Evolutionary conservation across 2,329 filamentous ascomycete genomes (phyloP).

Genomic region (Rugonectria rugulosa): DNA sequence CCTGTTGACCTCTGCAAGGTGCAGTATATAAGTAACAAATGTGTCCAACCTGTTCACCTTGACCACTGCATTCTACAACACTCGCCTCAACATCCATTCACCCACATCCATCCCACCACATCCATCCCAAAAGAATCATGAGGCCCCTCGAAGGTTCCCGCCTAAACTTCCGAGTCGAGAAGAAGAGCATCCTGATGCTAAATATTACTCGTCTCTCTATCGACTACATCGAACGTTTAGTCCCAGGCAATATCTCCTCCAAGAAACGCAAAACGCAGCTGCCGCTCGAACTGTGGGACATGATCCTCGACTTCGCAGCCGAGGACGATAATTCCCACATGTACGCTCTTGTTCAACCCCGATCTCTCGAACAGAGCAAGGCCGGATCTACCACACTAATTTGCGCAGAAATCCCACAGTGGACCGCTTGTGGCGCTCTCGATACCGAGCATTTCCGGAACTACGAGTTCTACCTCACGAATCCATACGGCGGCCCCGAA

Average conservation of each 20-base stretch:
- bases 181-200: slow-evolving; percentile 8
- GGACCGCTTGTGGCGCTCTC: not conserved
- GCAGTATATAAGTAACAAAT: too few relatives aligned
- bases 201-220: not conserved
- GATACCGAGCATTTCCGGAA: not conserved
- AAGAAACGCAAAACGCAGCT: slow-evolving; percentile 1
- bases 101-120: not conserved
- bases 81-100: not conserved
- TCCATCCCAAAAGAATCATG: not conserved
- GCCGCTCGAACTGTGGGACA: slow-evolving; percentile 4
- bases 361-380: slow-evolving; percentile 3
- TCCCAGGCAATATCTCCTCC: slow-evolving; percentile 5
- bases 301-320: slow-evolving; percentile 3
- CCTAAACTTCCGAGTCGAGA: not conserved
- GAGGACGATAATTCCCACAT: not conserved
- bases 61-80: too few relatives aligned
- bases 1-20: too few relatives aligned
- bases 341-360: slow-evolving; percentile 7
- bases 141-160: not conserved
- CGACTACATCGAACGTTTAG: not conserved
- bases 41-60: too few relatives aligned
- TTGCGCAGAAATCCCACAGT: not conserved
- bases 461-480: slow-evolving; percentile 5
- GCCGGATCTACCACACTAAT: not conserved
- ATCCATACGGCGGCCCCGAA: not conserved